Evolutionary conservation across 164 flowering plant species (phyloP), one percentile per base, ranked within the genome.

Genomic region (Magnolia sinica): DNA sequence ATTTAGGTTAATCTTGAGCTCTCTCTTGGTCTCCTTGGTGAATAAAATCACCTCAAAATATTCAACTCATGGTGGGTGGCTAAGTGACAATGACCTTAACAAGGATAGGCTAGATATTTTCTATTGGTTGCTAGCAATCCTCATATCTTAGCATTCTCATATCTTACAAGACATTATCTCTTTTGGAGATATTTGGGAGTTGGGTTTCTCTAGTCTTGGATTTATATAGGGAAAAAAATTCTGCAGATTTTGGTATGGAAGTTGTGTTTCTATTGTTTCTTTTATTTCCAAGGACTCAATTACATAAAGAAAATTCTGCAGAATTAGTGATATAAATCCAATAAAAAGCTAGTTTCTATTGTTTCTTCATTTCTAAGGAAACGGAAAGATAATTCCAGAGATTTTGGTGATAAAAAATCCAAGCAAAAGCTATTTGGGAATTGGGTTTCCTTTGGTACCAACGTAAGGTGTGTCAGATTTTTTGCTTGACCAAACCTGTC

Each of bases 81-180:
- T 27, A 27, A 27, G 29, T 27, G 29, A 1, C 29, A 27, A 27
- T 27, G 29, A 1, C 29, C 29, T 27, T 27, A 27, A 27, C 29
- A 1, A 27, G 29, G 29, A 27, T 27, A 27, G 29, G 29, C 2
- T 27, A 27, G 29, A 27, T 27, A 2, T 1, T 29, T 91, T 91
- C 77, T 91, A 91, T 66, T 89, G 95, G 95, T 50, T 91, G 81
- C 78, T 90, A 10, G 90, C 91, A n/a, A 81, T 71, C 14, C 85
- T 90, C 0, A 87, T 92, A 78, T 20, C 88, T 52, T 14, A 52
- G 2, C 59, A 52, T 52, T 52, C 59, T 52, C 59, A 52, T 52
- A 52, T 14, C 59, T 52, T 52, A 52, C 2, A 52, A 2, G 13
- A 69, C 20, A 27, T 64, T 37, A 72, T 76, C 77, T n/a, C 29